These are phyloP conservation scores for Petunia axillaris DNA, from an alignment of 257 asterid genomes.

Conservation along the genomic window DNA sequence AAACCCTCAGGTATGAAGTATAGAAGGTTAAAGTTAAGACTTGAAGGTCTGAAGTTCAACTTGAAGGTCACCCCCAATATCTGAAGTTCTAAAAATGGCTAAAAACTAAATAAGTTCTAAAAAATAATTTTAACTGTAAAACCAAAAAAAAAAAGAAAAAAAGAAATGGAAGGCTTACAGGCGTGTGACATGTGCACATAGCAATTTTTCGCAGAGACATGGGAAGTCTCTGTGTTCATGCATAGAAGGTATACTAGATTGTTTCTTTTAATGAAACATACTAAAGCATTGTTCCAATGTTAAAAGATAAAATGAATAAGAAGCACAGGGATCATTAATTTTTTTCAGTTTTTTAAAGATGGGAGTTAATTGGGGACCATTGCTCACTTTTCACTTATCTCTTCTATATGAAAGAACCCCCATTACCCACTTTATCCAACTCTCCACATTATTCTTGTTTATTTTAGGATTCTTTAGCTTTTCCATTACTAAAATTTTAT, in stretches of 20 bases:
- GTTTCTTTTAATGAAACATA: conserved; percentile 80
- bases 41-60: too few species aligned
- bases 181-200: not conserved
- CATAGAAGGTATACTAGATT: conserved; percentile 29
- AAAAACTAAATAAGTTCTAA: too few species aligned
- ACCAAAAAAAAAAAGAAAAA: too few species aligned
- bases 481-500: not conserved
- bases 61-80: too few species aligned
- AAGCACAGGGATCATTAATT: conserved; percentile 30
- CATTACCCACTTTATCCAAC: not conserved
- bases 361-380: conserved; percentile 35
- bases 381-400: not conserved
- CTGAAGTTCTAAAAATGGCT: too few species aligned
- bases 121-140: too few species aligned
- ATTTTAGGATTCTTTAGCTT: not conserved
- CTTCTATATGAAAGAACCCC: not conserved
- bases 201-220: not conserved
- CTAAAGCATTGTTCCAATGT: conserved; percentile 27
- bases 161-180: not conserved
- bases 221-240: not conserved
- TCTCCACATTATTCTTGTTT: not conserved
- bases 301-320: conserved; percentile 16
- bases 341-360: not conserved
- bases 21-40: too few species aligned
- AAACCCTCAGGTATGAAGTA: too few species aligned